phyloP scores from a whole-genome alignment of 306 rosid species.

The Ochetophila trinervis region DNA sequence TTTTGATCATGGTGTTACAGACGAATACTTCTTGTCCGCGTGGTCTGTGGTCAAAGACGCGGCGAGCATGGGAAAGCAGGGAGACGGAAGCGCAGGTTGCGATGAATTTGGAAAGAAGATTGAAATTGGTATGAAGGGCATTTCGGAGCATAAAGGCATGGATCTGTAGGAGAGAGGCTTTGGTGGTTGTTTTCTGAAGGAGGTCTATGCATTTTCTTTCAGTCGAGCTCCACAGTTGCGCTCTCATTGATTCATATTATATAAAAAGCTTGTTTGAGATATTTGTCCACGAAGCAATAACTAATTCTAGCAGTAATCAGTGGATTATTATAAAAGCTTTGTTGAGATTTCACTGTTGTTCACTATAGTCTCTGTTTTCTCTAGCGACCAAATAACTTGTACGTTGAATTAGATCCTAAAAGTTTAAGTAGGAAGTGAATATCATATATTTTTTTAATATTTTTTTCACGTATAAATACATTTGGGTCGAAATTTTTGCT shows the following conservation, averaged over 20 bases:
- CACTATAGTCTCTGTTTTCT: too few species aligned
- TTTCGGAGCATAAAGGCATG: conserved; percentile 65
- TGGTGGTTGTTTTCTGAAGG: conserved; percentile 38
- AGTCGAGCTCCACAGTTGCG: conserved; percentile 38
- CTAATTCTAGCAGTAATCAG: too few species aligned
- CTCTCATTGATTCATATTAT: conserved; percentile 19
- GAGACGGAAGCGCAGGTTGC: conserved; percentile 39
- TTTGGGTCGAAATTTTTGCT: too few species aligned
- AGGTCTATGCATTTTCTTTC: conserved; percentile 57
- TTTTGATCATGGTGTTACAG: conserved; percentile 48
- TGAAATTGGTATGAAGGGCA: conserved; percentile 50
- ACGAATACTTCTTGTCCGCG: conserved; percentile 40
- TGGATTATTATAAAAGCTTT: too few species aligned
- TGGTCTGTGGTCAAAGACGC: conserved; percentile 44
- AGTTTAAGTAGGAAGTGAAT: too few species aligned
- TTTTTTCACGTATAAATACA: too few species aligned
- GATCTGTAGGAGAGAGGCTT: conserved; percentile 45
- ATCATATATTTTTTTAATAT: too few species aligned
- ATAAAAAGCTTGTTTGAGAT: too few species aligned
- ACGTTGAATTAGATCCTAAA: too few species aligned
- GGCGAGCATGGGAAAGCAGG: conserved; percentile 46
- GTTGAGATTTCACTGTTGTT: too few species aligned
- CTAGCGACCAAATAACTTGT: too few species aligned
- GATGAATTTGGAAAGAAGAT: conserved; percentile 65
- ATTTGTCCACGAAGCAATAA: too few species aligned